A percentile compares a stretch with the other conserved stretches of the same genome.
Conservation (phyloP, 176 grass and related monocot species). For the Phragmites australis region DNA sequence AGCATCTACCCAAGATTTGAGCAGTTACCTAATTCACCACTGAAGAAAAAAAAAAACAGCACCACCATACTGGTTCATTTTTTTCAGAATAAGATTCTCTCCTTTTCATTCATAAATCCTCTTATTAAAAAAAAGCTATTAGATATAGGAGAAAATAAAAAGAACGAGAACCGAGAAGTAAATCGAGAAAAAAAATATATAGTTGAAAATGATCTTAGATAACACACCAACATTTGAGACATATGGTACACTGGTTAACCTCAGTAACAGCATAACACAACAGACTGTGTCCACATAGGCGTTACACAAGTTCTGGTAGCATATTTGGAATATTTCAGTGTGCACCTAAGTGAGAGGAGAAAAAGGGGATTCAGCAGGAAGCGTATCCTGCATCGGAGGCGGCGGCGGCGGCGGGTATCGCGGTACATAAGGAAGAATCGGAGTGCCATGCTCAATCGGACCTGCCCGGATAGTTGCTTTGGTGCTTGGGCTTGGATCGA, state of each 20-base stretch:
- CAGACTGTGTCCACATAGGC: background rate
- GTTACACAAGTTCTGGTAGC: background rate
- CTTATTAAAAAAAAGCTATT: too few relatives aligned
- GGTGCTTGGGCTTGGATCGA: slow-evolving; percentile 67
- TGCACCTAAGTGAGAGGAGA: slow-evolving; percentile 21
- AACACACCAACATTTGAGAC: background rate
- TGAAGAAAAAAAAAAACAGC: background rate
- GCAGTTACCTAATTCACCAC: background rate
- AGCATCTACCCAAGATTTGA: background rate
- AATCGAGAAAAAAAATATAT: too few relatives aligned
- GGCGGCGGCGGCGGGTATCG: slow-evolving; percentile 40
- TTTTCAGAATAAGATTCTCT: too few relatives aligned
- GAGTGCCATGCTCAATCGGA: slow-evolving; percentile 73
- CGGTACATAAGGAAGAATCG: slow-evolving; percentile 69
- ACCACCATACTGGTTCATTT: too few relatives aligned
- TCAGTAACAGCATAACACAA: slow-evolving; percentile 7
- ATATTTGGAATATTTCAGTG: background rate
- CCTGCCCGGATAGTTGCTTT: slow-evolving; percentile 52
- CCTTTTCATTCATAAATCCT: too few relatives aligned
- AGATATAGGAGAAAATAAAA: too few relatives aligned
- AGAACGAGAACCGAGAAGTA: too few relatives aligned
- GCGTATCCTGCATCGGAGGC: slow-evolving; percentile 1
- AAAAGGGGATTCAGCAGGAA: slow-evolving; percentile 16
- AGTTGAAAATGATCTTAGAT: background rate
- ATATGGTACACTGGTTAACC: background rate